Base-by-base conservation (phyloP, 768 basidiomycete species). In the Naganishia randhawae region DNA sequence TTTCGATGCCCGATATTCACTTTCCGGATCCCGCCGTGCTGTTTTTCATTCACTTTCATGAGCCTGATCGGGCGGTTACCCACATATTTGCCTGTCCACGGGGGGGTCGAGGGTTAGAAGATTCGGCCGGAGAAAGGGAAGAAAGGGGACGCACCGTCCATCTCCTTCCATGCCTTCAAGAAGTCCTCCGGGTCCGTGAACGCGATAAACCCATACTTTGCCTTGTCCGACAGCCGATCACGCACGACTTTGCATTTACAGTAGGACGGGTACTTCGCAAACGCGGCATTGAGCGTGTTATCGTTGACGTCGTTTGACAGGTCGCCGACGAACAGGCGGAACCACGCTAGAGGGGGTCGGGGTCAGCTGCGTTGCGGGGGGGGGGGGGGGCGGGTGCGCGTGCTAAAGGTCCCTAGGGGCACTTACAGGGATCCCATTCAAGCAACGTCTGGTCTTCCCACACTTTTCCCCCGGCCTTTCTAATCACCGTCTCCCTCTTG, bases 161-260 rank as follows among this genome's bases (percentile, higher is more conserved):
- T 98, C 80, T 98, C 94, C 78, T 97, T 97, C 95, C 95, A 99
- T 19, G 95, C 95, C 77, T 87, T 94, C 66, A 99, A 79, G 80
- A 98, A 97, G 78, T 99, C 96, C 81, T 99, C 96, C 0, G 96
- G 96, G 76, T 98, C 96, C 50, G 90, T 91, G 81, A 98, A 99
- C 0, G 92, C 92, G 31, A 98, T 92, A 76, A 99, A 99, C 3
- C 94, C 96, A 76, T 88, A 99, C 79, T 91, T 96, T 0, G 95
- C 94, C 92, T 95, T 66, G 65, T 64, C 50, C 48, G 50, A 64
- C 35, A 97, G 83, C 67, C 93, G 85, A 80, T 99, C 96, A 37
- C 94, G 85, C 68, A 98, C 92, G 66, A 99, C 96, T 54, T 92
- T 88, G 37, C 92, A 92, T 82, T 97, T 98, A 81, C 87, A 86